Conservation (phyloP, 305 asterid species). For the Rubia balearica region DNA sequence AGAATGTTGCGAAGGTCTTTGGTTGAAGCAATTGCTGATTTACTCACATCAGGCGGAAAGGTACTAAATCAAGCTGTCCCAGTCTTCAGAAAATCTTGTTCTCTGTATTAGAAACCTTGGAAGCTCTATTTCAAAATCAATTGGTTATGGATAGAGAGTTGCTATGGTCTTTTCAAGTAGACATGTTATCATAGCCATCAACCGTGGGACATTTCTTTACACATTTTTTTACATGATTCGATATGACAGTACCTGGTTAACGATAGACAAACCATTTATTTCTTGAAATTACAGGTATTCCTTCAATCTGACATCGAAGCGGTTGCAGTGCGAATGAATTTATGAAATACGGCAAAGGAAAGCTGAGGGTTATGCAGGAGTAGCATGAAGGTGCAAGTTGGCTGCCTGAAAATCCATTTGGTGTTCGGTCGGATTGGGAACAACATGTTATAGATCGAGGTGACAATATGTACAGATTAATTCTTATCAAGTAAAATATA, state of each 20-base stretch:
- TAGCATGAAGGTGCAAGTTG: slow-evolving; percentile 28
- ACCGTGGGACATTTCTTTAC: neutral
- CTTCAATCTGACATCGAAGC: slow-evolving; percentile 85
- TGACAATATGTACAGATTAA: slow-evolving; percentile 67
- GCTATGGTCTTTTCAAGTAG: neutral
- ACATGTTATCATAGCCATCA: neutral
- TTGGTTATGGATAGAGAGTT: neutral
- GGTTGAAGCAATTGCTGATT: slow-evolving; percentile 74
- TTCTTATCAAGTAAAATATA: slow-evolving; percentile 41
- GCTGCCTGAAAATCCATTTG: slow-evolving; percentile 77
- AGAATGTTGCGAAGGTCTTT: slow-evolving; percentile 80
- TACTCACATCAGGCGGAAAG: slow-evolving; percentile 56
- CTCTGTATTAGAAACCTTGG: neutral
- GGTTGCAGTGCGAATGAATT: slow-evolving; percentile 61
- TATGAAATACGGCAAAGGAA: slow-evolving; percentile 51
- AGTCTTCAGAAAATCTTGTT: neutral
- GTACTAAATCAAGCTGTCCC: slow-evolving; percentile 27
- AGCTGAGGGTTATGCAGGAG: slow-evolving; percentile 36
- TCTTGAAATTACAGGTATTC: slow-evolving; percentile 51
- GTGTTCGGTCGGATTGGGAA: slow-evolving; percentile 89
- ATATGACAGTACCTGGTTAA: neutral
- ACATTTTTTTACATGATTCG: too few species aligned
- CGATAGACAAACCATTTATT: neutral
- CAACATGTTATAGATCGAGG: slow-evolving; percentile 72
- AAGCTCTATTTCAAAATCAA: neutral